Conservation (phyloP, 805 yeast genomes). For the Hanseniaspora guilliermondii region DNA sequence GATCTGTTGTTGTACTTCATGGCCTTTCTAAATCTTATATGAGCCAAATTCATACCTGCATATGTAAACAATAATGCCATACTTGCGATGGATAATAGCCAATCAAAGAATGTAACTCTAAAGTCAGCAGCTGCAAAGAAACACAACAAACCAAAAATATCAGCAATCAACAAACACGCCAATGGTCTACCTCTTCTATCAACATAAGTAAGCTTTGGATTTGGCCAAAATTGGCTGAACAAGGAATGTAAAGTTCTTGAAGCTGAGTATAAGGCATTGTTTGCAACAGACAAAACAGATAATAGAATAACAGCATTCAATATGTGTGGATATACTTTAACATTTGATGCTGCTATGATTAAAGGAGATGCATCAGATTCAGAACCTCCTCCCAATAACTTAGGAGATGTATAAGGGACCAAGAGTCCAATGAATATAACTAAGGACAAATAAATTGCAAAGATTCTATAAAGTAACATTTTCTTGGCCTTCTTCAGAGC, state of each 20-base stretch:
- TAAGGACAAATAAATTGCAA: conserved; percentile 40
- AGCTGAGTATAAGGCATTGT: conserved; percentile 61
- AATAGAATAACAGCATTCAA: conserved; percentile 64
- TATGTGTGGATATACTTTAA: conserved; percentile 53
- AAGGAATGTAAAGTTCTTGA: conserved; percentile 58
- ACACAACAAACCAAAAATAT: conserved; percentile 46
- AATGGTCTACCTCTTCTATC: conserved; percentile 52
- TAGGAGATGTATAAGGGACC: conserved; percentile 39
- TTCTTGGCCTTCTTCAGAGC: conserved; percentile 42
- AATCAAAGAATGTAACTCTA: conserved; percentile 46
- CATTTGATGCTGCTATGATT: conserved; percentile 38
- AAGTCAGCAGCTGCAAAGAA: conserved; percentile 49
- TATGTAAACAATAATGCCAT: conserved; percentile 52
- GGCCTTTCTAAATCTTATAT: conserved; percentile 48
- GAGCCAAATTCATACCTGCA: conserved; percentile 44
- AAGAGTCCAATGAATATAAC: conserved; percentile 45
- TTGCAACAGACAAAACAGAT: conserved; percentile 66
- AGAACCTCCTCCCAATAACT: conserved; percentile 28
- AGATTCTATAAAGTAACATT: conserved; percentile 44
- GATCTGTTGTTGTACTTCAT: conserved; percentile 42
- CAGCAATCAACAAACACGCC: conserved; percentile 41
- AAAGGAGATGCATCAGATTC: conserved; percentile 39
- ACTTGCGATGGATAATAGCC: conserved; percentile 54
- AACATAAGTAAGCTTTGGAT: conserved; percentile 34
- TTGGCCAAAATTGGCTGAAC: conserved; percentile 39